Conservation (phyloP, 495 filamentous ascomycete species). For the Aspergillus carlsbadensis region DNA sequence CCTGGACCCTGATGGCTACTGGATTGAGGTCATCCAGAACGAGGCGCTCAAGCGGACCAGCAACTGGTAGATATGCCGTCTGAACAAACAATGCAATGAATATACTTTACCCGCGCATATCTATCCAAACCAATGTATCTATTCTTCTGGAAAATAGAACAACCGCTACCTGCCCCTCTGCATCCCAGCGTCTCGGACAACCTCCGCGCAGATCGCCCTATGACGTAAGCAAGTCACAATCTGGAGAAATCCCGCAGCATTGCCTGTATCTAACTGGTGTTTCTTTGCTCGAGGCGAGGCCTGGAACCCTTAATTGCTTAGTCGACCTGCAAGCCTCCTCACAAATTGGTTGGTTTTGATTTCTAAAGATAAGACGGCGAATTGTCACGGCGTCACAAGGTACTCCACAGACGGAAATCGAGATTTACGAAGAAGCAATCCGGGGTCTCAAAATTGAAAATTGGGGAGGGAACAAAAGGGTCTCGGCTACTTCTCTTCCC, state of each 20-base stretch:
- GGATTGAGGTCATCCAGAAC: conserved; percentile 86
- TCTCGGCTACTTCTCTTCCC: neutral
- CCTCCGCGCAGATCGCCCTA: neutral
- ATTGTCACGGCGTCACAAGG: neutral
- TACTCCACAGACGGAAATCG: neutral
- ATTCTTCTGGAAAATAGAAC: too few species aligned
- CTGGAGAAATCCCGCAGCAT: too few species aligned
- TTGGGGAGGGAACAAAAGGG: neutral
- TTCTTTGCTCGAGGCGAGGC: too few species aligned
- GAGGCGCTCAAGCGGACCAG: conserved; percentile 48
- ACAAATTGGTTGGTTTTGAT: neutral
- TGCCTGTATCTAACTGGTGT: too few species aligned
- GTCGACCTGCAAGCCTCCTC: neutral
- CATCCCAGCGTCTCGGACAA: neutral
- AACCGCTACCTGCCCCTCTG: too few species aligned
- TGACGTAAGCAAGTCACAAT: neutral
- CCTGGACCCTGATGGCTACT: conserved; percentile 89
- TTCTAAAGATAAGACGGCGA: neutral
- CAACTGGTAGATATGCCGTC: conserved; percentile 42
- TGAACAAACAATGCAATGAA: too few species aligned
- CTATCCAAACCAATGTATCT: neutral
- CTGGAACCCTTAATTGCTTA: neutral
- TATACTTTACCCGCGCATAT: neutral
- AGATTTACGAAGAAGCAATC: neutral
- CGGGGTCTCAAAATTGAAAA: neutral